Percentiles rank a stretch among this genome's conserved stretches.
These are phyloP conservation scores for Xanthoparmelia taractica DNA, from an alignment of 495 filamentous ascomycete species.

Conservation along the genomic window DNA sequence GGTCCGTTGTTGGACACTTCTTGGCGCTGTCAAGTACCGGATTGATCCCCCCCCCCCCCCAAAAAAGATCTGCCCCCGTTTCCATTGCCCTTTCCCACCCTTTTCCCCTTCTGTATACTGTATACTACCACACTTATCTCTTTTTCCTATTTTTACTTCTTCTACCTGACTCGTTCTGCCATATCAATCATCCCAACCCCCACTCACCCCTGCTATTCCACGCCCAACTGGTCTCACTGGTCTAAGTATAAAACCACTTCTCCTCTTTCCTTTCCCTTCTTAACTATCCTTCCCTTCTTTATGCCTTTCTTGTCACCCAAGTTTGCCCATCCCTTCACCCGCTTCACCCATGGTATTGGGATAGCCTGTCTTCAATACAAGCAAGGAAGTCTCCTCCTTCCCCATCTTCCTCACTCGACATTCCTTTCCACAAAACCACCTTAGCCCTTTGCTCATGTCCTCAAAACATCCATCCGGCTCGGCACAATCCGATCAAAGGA, in stretches of 20 bases:
- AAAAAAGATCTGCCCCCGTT: constrained; percentile 20
- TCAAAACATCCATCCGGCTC: constrained; percentile 10
- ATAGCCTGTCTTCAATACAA: neutral
- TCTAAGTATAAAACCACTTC: neutral
- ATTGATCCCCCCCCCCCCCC: constrained; percentile 20
- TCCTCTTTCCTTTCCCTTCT: neutral
- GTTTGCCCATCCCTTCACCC: neutral
- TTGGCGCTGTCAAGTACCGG: constrained; percentile 9
- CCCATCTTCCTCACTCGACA: neutral
- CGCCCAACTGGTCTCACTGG: neutral
- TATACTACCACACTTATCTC: neutral
- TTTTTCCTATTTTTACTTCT: neutral
- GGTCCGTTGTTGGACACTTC: constrained; percentile 16
- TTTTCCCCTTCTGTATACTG: neutral
- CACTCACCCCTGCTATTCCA: neutral
- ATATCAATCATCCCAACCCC: neutral
- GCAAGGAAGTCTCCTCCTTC: no score
- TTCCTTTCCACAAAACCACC: neutral
- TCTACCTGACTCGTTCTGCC: neutral
- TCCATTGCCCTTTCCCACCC: neutral
- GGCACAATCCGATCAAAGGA: constrained; percentile 9
- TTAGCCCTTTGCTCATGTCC: constrained; percentile 14
- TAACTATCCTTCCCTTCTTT: neutral
- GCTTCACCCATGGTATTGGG: constrained; percentile 3
- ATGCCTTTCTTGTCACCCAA: constrained; percentile 3